Evolutionary conservation across 1,139 yeast genomes (phyloP), one percentile per base, ranked within the genome.

Genomic region (Geotrichum histeridarum): DNA sequence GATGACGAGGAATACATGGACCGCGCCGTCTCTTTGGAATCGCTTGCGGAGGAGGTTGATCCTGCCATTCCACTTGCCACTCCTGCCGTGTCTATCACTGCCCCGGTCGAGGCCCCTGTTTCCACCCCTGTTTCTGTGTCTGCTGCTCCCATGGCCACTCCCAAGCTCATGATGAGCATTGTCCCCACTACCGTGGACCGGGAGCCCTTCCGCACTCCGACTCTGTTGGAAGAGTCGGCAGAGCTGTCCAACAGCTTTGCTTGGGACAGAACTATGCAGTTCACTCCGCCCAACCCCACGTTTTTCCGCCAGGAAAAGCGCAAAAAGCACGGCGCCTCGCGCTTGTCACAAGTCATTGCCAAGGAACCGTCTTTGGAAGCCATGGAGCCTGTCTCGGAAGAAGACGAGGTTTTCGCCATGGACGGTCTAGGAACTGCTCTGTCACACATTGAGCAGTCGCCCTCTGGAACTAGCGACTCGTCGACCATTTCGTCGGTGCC

Each of bases 191-290:
- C 65, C 35, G 66, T 65, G 35, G 66, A 70, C 55, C 70, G 78
- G 57, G 71, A 69, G 58, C 79, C 80, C 9, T 63, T 74, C 57
- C 70, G 72, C 48, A 71, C 74, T 36, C 77, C 77, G 7, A 67
- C 71, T 35, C 48, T 57, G 9, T 38, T 51, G 27, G 38, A 54
- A 49, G 49, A 37, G n/a, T 47, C 54, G 17, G 22, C 3, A 2
- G 54, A 48, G 42, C 45, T 50, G 22, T 49, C 38, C 27, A 44
- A 54, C 41, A 42, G 48, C 42, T 53, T 59, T 37, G 42, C 60
- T 32, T 69, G 73, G 73, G 63, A 61, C 55, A 67, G 73, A 48
- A 67, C 69, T 27, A 67, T 67, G 67, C 70, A 69, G 65, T 70
- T 65, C 62, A 71, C 73, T 27, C 74, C 74, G 35, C 73, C 70